Conservation (phyloP, 306 rosid genomes). For the Acacia melanoxylon region DNA sequence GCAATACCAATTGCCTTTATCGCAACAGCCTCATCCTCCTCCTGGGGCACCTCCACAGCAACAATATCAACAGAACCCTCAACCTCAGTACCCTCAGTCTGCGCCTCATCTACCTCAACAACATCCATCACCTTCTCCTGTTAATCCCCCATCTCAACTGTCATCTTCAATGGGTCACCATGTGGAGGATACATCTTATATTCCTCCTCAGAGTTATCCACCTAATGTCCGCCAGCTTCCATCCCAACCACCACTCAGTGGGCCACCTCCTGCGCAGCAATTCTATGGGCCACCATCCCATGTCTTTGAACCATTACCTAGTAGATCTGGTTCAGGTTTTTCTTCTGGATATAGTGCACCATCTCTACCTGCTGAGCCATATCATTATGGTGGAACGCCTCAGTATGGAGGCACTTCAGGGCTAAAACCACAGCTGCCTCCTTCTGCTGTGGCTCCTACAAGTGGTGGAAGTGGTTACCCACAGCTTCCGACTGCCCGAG, state of each 20-base stretch:
- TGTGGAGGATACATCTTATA: constrained; percentile 67
- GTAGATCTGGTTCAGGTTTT: constrained; percentile 60
- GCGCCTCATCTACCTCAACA: constrained; percentile 58
- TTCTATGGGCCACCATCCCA: constrained; percentile 57
- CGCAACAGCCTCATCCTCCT: constrained; percentile 57
- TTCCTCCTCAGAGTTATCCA: constrained; percentile 68
- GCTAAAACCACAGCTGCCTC: constrained; percentile 50
- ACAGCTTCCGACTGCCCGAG: constrained; percentile 78
- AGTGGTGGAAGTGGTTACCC: constrained; percentile 79
- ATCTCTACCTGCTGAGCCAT: constrained; percentile 56
- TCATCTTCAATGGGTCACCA: constrained; percentile 67
- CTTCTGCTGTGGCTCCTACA: constrained; percentile 41
- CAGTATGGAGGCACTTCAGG: constrained; percentile 56
- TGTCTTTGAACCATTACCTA: constrained; percentile 54
- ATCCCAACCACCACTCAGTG: constrained; percentile 58
- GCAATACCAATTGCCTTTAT: constrained; percentile 62
- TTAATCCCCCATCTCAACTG: constrained; percentile 48
- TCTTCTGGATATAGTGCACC: constrained; percentile 66
- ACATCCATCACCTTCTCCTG: constrained; percentile 52
- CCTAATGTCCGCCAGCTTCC: constrained; percentile 63
- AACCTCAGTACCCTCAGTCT: constrained; percentile 64
- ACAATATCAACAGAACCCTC: constrained; percentile 62
- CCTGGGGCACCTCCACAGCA: constrained; percentile 56
- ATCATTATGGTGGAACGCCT: constrained; percentile 63
- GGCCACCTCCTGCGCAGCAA: constrained; percentile 65